Evolutionary conservation across 139 green algal species (phyloP).

Genomic region (Coelastrella sp.): DNA sequence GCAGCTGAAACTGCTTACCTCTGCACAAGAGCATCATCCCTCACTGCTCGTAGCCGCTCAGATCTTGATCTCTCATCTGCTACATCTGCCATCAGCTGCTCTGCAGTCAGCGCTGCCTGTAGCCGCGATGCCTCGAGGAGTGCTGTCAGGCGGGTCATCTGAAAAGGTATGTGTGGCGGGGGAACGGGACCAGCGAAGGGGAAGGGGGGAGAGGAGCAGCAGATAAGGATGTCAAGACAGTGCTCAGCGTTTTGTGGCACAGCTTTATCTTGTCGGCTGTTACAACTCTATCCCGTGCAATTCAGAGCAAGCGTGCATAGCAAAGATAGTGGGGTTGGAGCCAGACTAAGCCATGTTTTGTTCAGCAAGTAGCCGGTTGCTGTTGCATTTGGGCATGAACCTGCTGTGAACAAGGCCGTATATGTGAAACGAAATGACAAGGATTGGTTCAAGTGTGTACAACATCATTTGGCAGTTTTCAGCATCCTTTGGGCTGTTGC

Average conservation of each 20-base stretch:
- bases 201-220: too few relatives aligned
- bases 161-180: neutral
- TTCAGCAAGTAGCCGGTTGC: too few relatives aligned
- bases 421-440: too few relatives aligned
- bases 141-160: constrained; percentile 55
- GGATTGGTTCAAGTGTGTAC: too few relatives aligned
- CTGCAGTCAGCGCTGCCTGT: constrained; percentile 47
- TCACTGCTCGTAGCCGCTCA: constrained; percentile 37
- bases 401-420: too few relatives aligned
- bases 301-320: too few relatives aligned
- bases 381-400: too few relatives aligned
- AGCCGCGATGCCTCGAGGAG: constrained; percentile 59
- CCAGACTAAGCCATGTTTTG: too few relatives aligned
- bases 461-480: too few relatives aligned
- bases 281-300: too few relatives aligned
- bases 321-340: too few relatives aligned
- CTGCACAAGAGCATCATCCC: constrained; percentile 48
- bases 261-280: neutral
- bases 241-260: neutral
- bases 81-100: constrained; percentile 44
- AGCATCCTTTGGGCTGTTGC: neutral
- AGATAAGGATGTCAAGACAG: neutral
- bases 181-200: too few relatives aligned
- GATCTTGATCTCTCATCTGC: constrained; percentile 41
- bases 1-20: constrained; percentile 1